Evolutionary conservation across 2,329 filamentous ascomycete species (phyloP), one percentile per base, ranked within the genome.

Genomic region (Diaporthe batatas): DNA sequence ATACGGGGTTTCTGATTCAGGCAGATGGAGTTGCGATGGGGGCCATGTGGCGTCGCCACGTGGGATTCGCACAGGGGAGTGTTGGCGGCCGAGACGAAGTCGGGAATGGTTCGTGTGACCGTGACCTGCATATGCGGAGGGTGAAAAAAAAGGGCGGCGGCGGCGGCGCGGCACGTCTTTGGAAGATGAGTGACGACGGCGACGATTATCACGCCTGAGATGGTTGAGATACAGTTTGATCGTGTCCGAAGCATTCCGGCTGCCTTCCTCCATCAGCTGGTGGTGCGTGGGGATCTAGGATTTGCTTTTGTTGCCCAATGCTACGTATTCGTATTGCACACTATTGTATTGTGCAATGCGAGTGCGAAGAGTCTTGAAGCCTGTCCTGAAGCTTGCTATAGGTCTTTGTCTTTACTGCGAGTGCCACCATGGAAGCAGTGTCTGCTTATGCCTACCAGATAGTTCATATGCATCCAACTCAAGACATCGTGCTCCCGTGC

Each of bases 1-100:
- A 53, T 29, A 53, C 62, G 39, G 47, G 47, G 47, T 25, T 32
- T 21, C 62, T 51, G 62, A 67, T 67, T 67, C 62, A 53, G n/a
- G 47, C 23, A 7, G n/a, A 23, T 39, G 44, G 47, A 23, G 32
- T 23, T 18, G 12, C 18, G 12, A 51, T 36, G 62, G 62, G 44
- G 59, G 59, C 59, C 44, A 65, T 49, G 44, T 51, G 29, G 44
- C 21, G 34, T 32, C n/a, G 62, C 62, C 62, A 65, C 29, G 62
- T 51, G 62, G 42, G 44, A 67, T 53, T 25, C 12, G 47, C 47
- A 1, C 44, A 53, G 47, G 47, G 62, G 62, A 29, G 44, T 64
- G 62, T 53, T 67, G 44, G 44, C 62, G 62, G 47, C 44, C 21
- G n/a, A 51, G 47, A 12, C 16, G 62, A 21, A 34, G 11, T 25